Conservation (phyloP, 1,139 yeast species). For the Kodamaea anthophila region DNA sequence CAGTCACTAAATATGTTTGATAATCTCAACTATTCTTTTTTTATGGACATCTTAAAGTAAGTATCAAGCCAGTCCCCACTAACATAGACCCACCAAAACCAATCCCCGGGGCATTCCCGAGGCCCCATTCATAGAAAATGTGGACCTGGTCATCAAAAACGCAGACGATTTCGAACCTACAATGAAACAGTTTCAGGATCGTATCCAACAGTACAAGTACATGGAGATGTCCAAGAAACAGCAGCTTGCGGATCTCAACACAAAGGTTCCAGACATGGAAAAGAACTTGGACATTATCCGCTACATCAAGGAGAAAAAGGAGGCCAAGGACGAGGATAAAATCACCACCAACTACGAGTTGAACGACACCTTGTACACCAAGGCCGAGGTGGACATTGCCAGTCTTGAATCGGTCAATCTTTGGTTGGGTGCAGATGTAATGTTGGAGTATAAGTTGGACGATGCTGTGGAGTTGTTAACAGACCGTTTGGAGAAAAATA, state of each 20-base stretch:
- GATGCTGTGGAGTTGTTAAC: constrained; percentile 75
- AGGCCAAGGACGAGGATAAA: constrained; percentile 25
- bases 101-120: constrained; percentile 95
- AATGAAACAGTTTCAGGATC: constrained; percentile 69
- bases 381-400: constrained; percentile 59
- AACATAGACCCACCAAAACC: constrained; percentile 41
- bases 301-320: constrained; percentile 46
- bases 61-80: constrained; percentile 2
- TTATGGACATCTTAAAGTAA: constrained; percentile 7
- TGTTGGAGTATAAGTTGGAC: constrained; percentile 88
- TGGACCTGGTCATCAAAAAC: constrained; percentile 64
- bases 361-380: constrained; percentile 85
- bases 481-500: constrained; percentile 58
- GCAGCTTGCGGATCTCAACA: constrained; percentile 59
- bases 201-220: constrained; percentile 74
- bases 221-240: constrained; percentile 79
- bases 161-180: constrained; percentile 66
- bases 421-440: constrained; percentile 97
- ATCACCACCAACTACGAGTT: constrained; percentile 78
- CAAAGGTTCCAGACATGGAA: constrained; percentile 84
- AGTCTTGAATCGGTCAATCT: constrained; percentile 54
- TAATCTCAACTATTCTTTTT: too few species aligned
- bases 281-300: constrained; percentile 73
- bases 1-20: too few species aligned
- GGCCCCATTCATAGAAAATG: constrained; percentile 89